Evolutionary conservation across 2,329 filamentous ascomycete species (phyloP).

Genomic region (Aspergillus quadrilineatus): DNA sequence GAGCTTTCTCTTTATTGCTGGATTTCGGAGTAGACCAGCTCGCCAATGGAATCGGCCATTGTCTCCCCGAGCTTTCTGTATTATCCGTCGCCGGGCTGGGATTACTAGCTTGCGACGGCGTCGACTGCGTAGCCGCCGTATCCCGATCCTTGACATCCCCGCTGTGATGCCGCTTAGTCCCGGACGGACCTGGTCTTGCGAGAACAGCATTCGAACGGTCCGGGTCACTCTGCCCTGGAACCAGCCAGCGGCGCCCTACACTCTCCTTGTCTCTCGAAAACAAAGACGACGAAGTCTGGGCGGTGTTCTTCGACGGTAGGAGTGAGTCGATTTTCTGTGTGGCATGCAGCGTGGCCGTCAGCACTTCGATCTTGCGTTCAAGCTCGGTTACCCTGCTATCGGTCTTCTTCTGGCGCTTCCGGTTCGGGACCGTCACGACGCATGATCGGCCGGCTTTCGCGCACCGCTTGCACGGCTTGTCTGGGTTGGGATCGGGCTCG

Average conservation of each 20-base stretch:
- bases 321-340: slow-evolving; percentile 30
- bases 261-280: slow-evolving; percentile 40
- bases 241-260: slow-evolving; percentile 35
- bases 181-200: slow-evolving; percentile 15
- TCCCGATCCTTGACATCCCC: slow-evolving; percentile 30
- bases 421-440: slow-evolving; percentile 69
- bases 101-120: neutral
- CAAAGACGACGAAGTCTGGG: slow-evolving; percentile 29
- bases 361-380: slow-evolving; percentile 86
- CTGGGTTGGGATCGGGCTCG: slow-evolving; percentile 68
- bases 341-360: slow-evolving; percentile 76
- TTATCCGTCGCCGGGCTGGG: slow-evolving; percentile 26
- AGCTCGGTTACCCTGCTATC: slow-evolving; percentile 86
- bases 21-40: slow-evolving; percentile 17
- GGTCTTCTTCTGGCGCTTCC: slow-evolving; percentile 88
- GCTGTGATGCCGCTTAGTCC: slow-evolving; percentile 33
- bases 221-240: slow-evolving; percentile 14
- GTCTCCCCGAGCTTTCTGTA: slow-evolving; percentile 14
- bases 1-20: slow-evolving; percentile 22
- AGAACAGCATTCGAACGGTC: slow-evolving; percentile 1
- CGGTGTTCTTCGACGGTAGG: slow-evolving; percentile 15
- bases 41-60: slow-evolving; percentile 25
- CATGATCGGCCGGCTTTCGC: slow-evolving; percentile 76
- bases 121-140: neutral
- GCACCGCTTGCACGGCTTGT: slow-evolving; percentile 71